Base-by-base conservation (phyloP, 495 filamentous ascomycete species). In the Pseudoneurospora amorphoporcata region DNA sequence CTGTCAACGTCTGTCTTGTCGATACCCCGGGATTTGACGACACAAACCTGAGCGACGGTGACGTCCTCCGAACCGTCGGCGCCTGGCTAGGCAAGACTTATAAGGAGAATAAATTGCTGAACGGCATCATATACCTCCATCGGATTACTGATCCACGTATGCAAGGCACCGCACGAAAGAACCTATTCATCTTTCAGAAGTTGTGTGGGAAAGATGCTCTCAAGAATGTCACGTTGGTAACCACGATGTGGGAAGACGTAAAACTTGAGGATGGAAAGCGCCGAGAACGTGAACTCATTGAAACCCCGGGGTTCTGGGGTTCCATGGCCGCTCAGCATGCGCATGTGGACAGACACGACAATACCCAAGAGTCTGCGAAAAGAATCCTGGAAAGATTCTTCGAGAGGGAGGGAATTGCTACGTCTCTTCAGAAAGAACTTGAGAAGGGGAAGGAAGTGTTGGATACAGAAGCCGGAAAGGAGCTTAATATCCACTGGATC, bases 111-210 rank as follows among this genome's bases (percentile, higher is more conserved):
- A 71, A 75, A 29, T 40, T 47, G 29, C 69, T 79, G 4, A 41
- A 68, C 19, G 82, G 82, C 8, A 82, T 84, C 42, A 77, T 85
- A 16, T 84, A 87, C 72, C 75, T 87, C 0, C 86, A 88, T 70
- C 75, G 78, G 4, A 88, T 87, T 70, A 77, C 71, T 5, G 80
- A 86, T 32, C 47, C 70, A 0, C 73, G 83, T 0, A 78, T 87
- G 74, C 23, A 73, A 38, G 82, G 83, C 0, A 81, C 84, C 0
- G 80, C 82, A 14, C 75, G 72, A 37, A 78, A 76, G 7, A 86
- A 84, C 43, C 42, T 88, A 0, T 43, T 41, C n/a, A 83, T 84
- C 73, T 86, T 87, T 73, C 74, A 79, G n/a, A 76, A 82, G 65
- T 72, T 87, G 0, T 84, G 82, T 69, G 87, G 85, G 0, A 61